Conservation (phyloP, 192 early-diverging fungal genomes). For the Entomortierella lignicola region DNA sequence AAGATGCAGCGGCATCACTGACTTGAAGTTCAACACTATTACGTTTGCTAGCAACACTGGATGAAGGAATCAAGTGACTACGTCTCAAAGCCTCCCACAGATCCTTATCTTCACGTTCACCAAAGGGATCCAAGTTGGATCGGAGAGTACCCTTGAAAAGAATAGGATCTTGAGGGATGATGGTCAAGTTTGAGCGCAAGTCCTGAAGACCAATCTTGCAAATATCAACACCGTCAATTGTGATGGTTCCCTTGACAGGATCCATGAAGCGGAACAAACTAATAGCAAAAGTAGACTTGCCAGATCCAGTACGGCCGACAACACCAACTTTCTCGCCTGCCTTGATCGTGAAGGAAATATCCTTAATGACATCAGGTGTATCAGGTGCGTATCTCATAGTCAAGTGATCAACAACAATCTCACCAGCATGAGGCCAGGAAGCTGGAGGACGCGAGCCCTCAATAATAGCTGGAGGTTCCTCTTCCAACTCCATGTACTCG, state of each 20-base stretch:
- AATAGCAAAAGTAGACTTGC: conserved; percentile 69
- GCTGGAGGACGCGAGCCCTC: conserved; percentile 57
- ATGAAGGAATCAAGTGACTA: conserved; percentile 70
- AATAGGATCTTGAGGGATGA: conserved; percentile 82
- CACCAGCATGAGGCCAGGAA: conserved; percentile 75
- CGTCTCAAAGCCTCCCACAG: conserved; percentile 82
- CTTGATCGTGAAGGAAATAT: conserved; percentile 69
- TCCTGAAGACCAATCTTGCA: conserved; percentile 65
- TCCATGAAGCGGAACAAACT: conserved; percentile 72
- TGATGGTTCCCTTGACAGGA: conserved; percentile 56
- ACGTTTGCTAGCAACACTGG: conserved; percentile 17
- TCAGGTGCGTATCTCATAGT: conserved; percentile 80
- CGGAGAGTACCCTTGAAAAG: conserved; percentile 75
- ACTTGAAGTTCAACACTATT: conserved; percentile 26
- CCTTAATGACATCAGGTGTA: conserved; percentile 73
- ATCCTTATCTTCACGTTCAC: conserved; percentile 76
- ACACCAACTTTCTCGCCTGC: conserved; percentile 71
- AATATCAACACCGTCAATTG: conserved; percentile 66
- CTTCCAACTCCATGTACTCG: conserved; percentile 85
- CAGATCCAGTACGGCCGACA: conserved; percentile 72
- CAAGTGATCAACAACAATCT: conserved; percentile 74
- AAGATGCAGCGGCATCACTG: not conserved
- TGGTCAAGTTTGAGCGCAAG: conserved; percentile 66
- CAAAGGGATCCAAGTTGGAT: conserved; percentile 91
- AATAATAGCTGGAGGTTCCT: conserved; percentile 75